Evolutionary conservation across 164 flowering plant genomes (phyloP).

Genomic region (Macadamia tetraphylla): DNA sequence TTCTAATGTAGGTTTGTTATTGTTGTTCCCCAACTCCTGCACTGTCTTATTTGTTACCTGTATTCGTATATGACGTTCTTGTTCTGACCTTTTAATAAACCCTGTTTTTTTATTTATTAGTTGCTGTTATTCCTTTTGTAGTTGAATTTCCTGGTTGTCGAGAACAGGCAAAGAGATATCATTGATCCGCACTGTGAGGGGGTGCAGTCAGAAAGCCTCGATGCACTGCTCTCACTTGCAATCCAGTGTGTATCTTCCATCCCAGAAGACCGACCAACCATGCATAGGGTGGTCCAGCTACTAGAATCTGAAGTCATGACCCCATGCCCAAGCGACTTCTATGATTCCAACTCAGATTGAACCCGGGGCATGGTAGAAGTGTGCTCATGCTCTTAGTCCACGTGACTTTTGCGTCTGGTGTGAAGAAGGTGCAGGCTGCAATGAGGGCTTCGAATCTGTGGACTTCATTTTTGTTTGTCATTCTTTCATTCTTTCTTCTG

Average conservation of each 20-base stretch:
- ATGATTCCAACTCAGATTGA: constrained; percentile 83
- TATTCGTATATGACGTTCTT: background rate
- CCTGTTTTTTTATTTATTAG: background rate
- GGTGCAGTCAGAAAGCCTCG: constrained; percentile 70
- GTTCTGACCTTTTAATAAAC: background rate
- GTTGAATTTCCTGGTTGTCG: constrained; percentile 76
- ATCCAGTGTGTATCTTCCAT: constrained; percentile 78
- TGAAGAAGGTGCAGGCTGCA: constrained; percentile 13
- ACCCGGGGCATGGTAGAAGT: constrained; percentile 7
- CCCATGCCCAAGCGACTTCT: constrained; percentile 94
- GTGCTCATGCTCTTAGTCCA: constrained; percentile 5
- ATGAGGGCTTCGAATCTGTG: constrained; percentile 9
- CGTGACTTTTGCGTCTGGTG: constrained; percentile 8
- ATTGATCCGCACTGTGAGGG: constrained; percentile 79
- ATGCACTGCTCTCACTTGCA: constrained; percentile 72
- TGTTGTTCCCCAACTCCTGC: background rate
- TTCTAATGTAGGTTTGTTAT: background rate
- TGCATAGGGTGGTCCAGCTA: constrained; percentile 85
- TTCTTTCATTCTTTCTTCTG: constrained; percentile 10
- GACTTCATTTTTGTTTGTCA: constrained; percentile 12
- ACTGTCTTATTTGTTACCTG: background rate
- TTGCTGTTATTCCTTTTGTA: constrained; percentile 30
- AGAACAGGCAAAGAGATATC: constrained; percentile 72
- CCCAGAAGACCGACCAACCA: constrained; percentile 90
- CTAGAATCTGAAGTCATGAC: constrained; percentile 94